phyloP scores from a whole-genome alignment of 495 filamentous ascomycete genomes.

The Aspergillus heteromorphus region DNA sequence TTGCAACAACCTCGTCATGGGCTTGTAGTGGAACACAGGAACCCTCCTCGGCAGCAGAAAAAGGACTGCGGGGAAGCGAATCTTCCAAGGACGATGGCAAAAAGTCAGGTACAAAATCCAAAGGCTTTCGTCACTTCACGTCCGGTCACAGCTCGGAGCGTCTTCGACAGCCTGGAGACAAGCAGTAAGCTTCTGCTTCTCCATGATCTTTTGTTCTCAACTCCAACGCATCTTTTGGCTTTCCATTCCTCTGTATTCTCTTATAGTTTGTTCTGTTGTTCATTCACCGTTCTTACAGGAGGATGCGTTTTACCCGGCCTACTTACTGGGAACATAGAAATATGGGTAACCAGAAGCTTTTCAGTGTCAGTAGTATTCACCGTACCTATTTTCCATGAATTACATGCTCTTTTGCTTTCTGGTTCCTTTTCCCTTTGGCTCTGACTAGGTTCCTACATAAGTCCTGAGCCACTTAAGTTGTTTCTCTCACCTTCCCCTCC shows the following conservation, averaged over 20 bases:
- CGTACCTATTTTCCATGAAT: background rate
- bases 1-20: constrained; percentile 18
- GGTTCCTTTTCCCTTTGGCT: background rate
- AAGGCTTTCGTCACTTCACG: constrained; percentile 18
- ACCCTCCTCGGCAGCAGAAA: background rate
- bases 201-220: background rate
- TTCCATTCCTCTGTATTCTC: background rate
- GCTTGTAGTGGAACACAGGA: background rate
- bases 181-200: background rate
- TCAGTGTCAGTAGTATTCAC: background rate
- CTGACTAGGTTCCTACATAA: background rate
- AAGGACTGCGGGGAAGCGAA: background rate
- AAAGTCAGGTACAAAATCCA: constrained; percentile 8
- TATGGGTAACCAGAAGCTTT: background rate
- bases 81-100: constrained; percentile 4
- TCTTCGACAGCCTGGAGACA: background rate
- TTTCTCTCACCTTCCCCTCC: background rate
- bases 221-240: background rate
- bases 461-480: background rate
- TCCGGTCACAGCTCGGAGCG: constrained; percentile 13
- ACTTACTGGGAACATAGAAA: no score
- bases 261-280: background rate
- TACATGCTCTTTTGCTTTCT: background rate
- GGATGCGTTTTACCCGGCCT: background rate
- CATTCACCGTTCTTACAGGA: background rate